Conservation (phyloP, 2,329 filamentous ascomycete genomes). For the Pseudogymnoascus destructans region DNA sequence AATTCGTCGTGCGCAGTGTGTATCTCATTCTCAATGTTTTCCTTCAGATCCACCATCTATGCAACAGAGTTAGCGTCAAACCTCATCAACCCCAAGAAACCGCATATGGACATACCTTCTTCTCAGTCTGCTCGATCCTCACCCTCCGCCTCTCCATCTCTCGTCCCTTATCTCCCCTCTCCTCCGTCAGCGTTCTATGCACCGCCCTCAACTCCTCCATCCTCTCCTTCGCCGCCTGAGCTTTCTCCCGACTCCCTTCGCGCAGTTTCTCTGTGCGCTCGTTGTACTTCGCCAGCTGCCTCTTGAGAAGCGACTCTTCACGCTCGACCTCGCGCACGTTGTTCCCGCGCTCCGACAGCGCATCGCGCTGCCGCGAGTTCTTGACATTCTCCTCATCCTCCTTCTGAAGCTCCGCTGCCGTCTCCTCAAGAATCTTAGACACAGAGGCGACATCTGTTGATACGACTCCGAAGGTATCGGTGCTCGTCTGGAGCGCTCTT, state of each 20-base stretch:
- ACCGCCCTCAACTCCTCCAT: conserved; percentile 81
- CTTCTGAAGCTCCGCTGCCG: conserved; percentile 68
- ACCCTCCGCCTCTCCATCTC: conserved; percentile 87
- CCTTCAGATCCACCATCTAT: conserved; percentile 93
- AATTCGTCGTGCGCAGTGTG: conserved; percentile 87
- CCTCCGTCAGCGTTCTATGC: conserved; percentile 70
- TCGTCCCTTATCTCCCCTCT: conserved; percentile 72
- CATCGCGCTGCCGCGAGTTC: conserved; percentile 71
- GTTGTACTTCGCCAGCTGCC: conserved; percentile 74
- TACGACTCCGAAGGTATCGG: conserved; percentile 78
- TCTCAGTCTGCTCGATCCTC: conserved; percentile 96
- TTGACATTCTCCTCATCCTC: conserved; percentile 82
- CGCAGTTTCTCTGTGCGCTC: conserved; percentile 77
- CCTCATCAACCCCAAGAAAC: not conserved
- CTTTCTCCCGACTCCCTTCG: conserved; percentile 68
- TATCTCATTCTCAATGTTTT: conserved; percentile 92
- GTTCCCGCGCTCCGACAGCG: conserved; percentile 74
- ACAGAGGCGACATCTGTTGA: conserved; percentile 75
- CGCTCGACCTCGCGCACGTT: conserved; percentile 86
- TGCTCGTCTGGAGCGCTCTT: conserved; percentile 82
- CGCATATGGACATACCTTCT: conserved; percentile 55
- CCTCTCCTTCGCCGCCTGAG: conserved; percentile 64
- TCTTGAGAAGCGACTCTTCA: conserved; percentile 67
- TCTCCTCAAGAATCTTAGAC: conserved; percentile 80
- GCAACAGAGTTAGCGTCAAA: conserved; percentile 22